Evolutionary conservation across 2,329 filamentous ascomycete genomes (phyloP), one percentile per base, ranked within the genome.

Genomic region (Alternaria sp.): DNA sequence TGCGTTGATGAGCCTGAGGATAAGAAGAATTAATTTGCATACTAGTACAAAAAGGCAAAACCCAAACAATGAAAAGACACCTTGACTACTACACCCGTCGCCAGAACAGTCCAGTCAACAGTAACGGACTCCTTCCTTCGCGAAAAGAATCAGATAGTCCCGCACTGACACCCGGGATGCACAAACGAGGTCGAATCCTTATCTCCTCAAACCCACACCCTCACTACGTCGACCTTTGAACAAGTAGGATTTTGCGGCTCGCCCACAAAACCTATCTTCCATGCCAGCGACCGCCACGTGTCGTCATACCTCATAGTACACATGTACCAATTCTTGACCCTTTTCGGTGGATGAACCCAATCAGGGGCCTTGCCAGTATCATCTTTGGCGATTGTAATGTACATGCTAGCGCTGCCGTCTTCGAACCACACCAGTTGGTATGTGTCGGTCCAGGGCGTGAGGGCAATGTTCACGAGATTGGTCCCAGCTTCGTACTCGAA

Each of bases 211-310:
- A 67, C 58, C 56, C 66, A 75, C 2, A 73, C 69, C 26, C 80
- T 74, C 59, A 70, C 54, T 8, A 84, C 79, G 28, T 79, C 68
- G 9, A 82, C 81, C 68, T 79, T 78, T 55, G 74, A 63, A 66
- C 83, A 84, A 15, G 69, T 81, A 13, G 82, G 81, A 66, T 84
- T 83, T 70, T 83, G 73, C 21, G 82, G 81, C 60, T 70, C 59
- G 7, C 61, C 73, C 6, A 30, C 52, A 5, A 65, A 32, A 8
- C 82, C 81, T 26, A 82, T 57, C 21, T 79, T 78, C 81, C 81
- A 85, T 28, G 72, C 76, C 53, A 84, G 63, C 28, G 81, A 81
- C n/a, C 60, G 56, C 62, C 82, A 84, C 12, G 53, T 47, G 57
- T 83, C 83, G 2, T 56, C 44, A 59, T 69, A 79, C 36, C 74